Base-by-base conservation (phyloP, 1,139 yeast genomes). In the Wickerhamiella infanticola region DNA sequence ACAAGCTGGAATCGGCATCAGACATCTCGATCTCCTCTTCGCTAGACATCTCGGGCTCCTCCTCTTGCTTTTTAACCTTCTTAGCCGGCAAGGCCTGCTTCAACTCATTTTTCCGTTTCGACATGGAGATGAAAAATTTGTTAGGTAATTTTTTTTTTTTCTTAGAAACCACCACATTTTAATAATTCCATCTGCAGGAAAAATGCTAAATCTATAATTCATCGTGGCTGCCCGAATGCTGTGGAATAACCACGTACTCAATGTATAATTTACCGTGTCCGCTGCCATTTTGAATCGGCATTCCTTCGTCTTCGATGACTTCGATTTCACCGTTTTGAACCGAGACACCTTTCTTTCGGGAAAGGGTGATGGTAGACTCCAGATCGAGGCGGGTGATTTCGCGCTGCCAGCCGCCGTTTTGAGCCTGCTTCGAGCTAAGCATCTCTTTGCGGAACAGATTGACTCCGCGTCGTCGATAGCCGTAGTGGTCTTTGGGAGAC, bases 381-480 rank as follows among this genome's bases (percentile, higher is more conserved):
- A 70, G 72, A 58, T 82, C 95, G 47, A 90, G 72, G 53, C 78
- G 80, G 39, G 72, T 73, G 33, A 90, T 68, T 7, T 62, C 61
- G 47, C 95, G 69, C 39, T 63, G 58, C 97, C 98, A 90, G 11
- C 79, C 85, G 18, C 98, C 98, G 4, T 59, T 44, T 5, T 75
- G 47, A 0, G 97, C 83, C 61, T 90, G 96, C 48, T 72, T 69
- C 45, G 79, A 68, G 2, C 81, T 74, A 42, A 90, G 61, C 1
- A 75, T 79, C 60, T 90, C 97, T 0, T 86, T 82, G 51, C 98
- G 69, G 66, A 81, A 88, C 52, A 90, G 66, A 58, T 82, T 69
- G 52, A 70, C 61, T 27, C 82, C 82, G 49, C 85, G 72, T 55
- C 98, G 74, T 61, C 95, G 73, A 66, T 81, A 90, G 3, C 98